Conservation (phyloP, 331 rosid species). For the Telfairia occidentalis region DNA sequence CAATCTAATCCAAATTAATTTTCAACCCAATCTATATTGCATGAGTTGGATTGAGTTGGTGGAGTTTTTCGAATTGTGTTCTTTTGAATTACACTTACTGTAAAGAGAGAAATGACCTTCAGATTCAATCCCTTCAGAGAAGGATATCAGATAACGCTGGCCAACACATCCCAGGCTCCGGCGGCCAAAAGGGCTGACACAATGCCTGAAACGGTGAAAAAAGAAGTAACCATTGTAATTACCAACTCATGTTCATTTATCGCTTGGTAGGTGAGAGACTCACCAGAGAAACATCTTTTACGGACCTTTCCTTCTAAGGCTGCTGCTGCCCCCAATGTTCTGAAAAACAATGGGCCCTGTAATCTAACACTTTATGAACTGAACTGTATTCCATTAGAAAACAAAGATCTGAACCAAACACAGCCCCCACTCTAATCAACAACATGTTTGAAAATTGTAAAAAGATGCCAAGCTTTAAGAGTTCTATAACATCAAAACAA, state of each 20-base stretch:
- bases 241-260: neutral
- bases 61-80: no score
- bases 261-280: no score
- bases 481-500: neutral
- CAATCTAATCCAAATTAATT: no score
- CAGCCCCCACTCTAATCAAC: neutral
- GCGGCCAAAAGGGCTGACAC: neutral
- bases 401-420: conserved; percentile 6
- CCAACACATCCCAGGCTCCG: neutral
- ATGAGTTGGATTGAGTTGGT: no score
- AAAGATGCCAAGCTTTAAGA: neutral
- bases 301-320: neutral
- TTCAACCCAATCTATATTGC: no score
- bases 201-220: neutral
- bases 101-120: no score
- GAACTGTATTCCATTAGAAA: neutral
- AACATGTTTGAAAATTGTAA: neutral
- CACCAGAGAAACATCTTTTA: neutral
- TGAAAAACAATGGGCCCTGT: neutral
- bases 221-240: neutral
- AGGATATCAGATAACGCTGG: neutral
- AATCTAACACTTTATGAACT: neutral
- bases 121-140: neutral
- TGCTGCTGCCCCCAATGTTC: neutral
- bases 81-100: no score